Conservation (phyloP, 2,329 filamentous ascomycete species). For the Fusarium udum region DNA sequence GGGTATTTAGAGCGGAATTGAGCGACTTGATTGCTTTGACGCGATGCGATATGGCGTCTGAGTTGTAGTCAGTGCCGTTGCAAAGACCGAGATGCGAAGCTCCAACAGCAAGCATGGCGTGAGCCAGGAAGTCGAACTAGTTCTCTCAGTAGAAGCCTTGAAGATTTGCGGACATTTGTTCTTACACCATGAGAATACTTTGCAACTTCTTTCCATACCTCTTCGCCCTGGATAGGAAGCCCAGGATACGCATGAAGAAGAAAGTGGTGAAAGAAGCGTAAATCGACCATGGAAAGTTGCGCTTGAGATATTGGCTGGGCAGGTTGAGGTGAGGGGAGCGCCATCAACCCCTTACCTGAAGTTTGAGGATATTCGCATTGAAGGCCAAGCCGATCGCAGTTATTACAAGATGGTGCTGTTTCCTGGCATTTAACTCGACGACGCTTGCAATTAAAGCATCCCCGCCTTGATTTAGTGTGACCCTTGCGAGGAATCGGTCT, state of each 20-base stretch:
- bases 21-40: not conserved
- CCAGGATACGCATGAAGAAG: not conserved
- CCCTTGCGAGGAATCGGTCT: not conserved
- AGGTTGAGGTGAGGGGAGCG: not conserved
- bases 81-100: not conserved
- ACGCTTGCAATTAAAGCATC: not conserved
- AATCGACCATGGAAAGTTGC: not conserved
- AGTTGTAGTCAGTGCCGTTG: not conserved
- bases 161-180: fast-evolving
- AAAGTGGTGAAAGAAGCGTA: not conserved
- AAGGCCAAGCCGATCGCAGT: not conserved
- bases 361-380: not conserved
- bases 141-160: fast-evolving
- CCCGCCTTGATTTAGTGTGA: not conserved
- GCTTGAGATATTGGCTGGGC: not conserved
- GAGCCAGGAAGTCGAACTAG: not conserved
- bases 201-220: not conserved
- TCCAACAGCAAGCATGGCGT: not conserved
- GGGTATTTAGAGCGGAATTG: not conserved
- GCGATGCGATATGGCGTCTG: not conserved
- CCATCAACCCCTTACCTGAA: fast-evolving
- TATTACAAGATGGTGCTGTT: not conserved
- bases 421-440: not conserved
- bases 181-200: not conserved
- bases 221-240: not conserved